Evolutionary conservation across 352 stramenopile genomes (phyloP).

Genomic region (Pythium periplocum): DNA sequence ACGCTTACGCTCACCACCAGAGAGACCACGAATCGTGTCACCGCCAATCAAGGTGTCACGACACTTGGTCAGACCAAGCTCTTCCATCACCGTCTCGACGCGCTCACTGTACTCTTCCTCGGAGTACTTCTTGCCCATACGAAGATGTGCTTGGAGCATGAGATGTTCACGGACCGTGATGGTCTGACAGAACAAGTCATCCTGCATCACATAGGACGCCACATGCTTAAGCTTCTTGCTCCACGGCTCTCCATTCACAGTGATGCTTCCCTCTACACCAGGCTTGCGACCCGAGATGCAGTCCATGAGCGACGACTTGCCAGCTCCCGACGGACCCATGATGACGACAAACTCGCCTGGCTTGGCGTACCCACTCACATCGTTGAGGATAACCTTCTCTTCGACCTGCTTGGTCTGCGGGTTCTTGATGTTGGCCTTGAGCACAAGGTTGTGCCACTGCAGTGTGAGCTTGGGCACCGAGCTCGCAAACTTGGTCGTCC

Average conservation of each 20-base stretch:
- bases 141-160: constrained; percentile 74
- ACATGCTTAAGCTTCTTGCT: constrained; percentile 10
- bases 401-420: constrained; percentile 33
- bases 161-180: constrained; percentile 89
- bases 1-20: constrained; percentile 39
- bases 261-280: constrained; percentile 45
- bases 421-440: constrained; percentile 33
- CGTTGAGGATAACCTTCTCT: constrained; percentile 47
- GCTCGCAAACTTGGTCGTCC: not conserved
- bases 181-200: constrained; percentile 86
- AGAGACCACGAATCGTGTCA: not conserved
- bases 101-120: constrained; percentile 23
- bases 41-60: constrained; percentile 53
- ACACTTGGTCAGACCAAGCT: constrained; percentile 50
- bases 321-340: constrained; percentile 65
- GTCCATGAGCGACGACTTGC: constrained; percentile 93
- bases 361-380: constrained; percentile 34
- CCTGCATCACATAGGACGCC: constrained; percentile 81
- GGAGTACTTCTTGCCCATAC: constrained; percentile 46
- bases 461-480: constrained; percentile 11
- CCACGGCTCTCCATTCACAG: constrained; percentile 58
- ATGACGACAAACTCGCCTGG: constrained; percentile 58
- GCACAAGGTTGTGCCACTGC: constrained; percentile 35
- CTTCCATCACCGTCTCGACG: constrained; percentile 49
- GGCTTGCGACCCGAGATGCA: constrained; percentile 90